phyloP scores from a whole-genome alignment of 768 basidiomycete species.

The Phlebiopsis flavidoalba region DNA sequence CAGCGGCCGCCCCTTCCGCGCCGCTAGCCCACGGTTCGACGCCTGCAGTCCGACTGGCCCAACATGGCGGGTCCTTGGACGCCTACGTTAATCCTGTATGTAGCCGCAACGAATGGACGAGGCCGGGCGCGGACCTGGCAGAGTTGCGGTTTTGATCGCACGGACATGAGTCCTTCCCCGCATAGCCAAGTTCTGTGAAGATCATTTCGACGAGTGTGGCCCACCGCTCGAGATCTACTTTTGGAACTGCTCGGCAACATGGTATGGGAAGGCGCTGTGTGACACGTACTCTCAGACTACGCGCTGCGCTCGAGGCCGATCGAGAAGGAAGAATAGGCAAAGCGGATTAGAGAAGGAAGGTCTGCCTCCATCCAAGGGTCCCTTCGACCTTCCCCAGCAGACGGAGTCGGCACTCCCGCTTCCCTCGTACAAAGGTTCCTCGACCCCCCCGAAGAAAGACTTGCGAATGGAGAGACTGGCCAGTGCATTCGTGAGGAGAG shows the following conservation, averaged over 20 bases:
- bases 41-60: constrained; percentile 19
- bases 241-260: constrained; percentile 19
- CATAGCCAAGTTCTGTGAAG: constrained; percentile 22
- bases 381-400: constrained; percentile 15
- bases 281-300: constrained; percentile 18
- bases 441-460: constrained; percentile 4
- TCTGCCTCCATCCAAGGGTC: constrained; percentile 16
- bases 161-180: constrained; percentile 19
- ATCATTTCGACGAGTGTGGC: constrained; percentile 26
- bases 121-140: constrained; percentile 11
- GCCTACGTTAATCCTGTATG: constrained; percentile 20
- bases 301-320: constrained; percentile 27
- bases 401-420: constrained; percentile 21
- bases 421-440: constrained; percentile 17
- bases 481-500: constrained; percentile 18
- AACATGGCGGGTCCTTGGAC: constrained; percentile 15
- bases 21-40: constrained; percentile 8
- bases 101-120: constrained; percentile 14
- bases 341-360: constrained; percentile 16
- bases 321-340: constrained; percentile 24
- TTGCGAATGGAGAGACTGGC: constrained; percentile 11
- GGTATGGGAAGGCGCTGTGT: constrained; percentile 19
- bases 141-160: constrained; percentile 16
- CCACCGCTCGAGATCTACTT: constrained; percentile 13
- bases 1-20: constrained; percentile 15